Evolutionary conservation across 2,329 filamentous ascomycete genomes (phyloP).

Genomic region (Ambrosiella xylebori): DNA sequence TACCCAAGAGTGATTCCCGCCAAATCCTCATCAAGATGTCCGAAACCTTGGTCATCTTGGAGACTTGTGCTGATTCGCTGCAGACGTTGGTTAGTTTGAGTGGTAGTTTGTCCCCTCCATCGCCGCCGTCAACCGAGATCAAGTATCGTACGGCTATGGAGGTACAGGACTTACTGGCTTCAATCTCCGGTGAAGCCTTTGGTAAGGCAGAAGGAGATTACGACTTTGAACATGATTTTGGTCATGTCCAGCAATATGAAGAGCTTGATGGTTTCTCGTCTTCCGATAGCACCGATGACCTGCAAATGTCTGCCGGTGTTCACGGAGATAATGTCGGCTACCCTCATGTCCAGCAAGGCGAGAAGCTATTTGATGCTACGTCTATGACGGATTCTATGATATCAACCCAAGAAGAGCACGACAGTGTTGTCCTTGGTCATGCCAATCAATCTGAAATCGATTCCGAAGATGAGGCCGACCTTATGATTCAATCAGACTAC

Average conservation of each 20-base stretch:
- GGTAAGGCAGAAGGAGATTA: slow-evolving; percentile 42
- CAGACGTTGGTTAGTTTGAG: slow-evolving; percentile 72
- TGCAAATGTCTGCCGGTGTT: slow-evolving; percentile 11
- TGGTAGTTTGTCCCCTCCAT: slow-evolving; percentile 67
- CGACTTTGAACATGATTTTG: slow-evolving; percentile 47
- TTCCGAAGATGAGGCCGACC: slow-evolving; percentile 23
- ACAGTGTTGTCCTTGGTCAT: slow-evolving; percentile 21
- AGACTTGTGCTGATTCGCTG: slow-evolving; percentile 93
- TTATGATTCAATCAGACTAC: slow-evolving; percentile 62
- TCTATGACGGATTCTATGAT: slow-evolving; percentile 12
- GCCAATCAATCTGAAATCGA: neutral
- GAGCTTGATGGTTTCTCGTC: slow-evolving; percentile 19
- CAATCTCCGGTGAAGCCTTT: slow-evolving; percentile 77
- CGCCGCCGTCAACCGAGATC: slow-evolving; percentile 60
- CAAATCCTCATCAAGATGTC: slow-evolving; percentile 64
- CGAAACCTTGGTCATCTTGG: slow-evolving; percentile 74
- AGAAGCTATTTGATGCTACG: slow-evolving; percentile 33
- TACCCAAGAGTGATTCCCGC: slow-evolving; percentile 37
- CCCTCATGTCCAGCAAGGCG: slow-evolving; percentile 14
- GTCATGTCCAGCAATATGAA: slow-evolving; percentile 32
- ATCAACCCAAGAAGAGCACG: slow-evolving; percentile 20
- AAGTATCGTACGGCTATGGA: slow-evolving; percentile 82
- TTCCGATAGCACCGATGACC: slow-evolving; percentile 17
- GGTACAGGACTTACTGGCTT: slow-evolving; percentile 73
- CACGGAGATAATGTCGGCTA: neutral